These are phyloP conservation scores for Aspergillus sp. DNA, from an alignment of 2,329 filamentous ascomycete species.

Conservation along the genomic window DNA sequence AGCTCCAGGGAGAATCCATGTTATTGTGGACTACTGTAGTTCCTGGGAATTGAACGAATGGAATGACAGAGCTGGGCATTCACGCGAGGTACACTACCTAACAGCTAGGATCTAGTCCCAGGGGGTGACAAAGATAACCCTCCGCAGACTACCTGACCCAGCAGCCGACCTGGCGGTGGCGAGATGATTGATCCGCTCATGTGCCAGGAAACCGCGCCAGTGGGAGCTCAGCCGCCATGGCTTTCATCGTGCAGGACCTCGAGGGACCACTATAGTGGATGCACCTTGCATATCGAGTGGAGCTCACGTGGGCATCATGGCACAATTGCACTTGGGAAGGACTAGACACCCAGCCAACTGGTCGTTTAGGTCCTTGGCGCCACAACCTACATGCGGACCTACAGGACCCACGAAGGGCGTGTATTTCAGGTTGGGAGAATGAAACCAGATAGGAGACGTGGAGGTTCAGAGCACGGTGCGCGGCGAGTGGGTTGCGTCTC, in stretches of 20 bases:
- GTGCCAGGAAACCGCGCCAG: conserved; percentile 8
- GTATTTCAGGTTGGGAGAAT: background rate
- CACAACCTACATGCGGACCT: background rate
- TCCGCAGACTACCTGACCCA: no score
- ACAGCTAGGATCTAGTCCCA: no score
- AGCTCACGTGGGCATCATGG: conserved; percentile 1
- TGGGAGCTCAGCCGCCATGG: conserved; percentile 7
- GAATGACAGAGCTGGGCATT: no score
- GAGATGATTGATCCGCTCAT: conserved; percentile 8
- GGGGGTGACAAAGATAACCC: background rate
- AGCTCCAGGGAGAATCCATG: conserved; percentile 16
- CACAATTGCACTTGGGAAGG: background rate
- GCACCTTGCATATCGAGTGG: conserved; percentile 12
- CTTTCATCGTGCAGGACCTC: conserved; percentile 9
- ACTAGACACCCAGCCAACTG: background rate
- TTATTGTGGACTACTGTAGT: background rate
- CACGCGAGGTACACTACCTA: no score
- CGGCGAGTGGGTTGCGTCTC: no score
- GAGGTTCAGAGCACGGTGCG: no score
- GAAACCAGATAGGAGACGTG: background rate
- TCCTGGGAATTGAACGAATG: no score
- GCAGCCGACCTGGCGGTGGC: background rate
- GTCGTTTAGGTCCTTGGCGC: background rate
- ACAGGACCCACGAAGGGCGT: background rate
- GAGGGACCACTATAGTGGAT: conserved; percentile 1